These are phyloP conservation scores for Torulaspora indica DNA, from an alignment of 805 yeast species.

Conservation along the genomic window DNA sequence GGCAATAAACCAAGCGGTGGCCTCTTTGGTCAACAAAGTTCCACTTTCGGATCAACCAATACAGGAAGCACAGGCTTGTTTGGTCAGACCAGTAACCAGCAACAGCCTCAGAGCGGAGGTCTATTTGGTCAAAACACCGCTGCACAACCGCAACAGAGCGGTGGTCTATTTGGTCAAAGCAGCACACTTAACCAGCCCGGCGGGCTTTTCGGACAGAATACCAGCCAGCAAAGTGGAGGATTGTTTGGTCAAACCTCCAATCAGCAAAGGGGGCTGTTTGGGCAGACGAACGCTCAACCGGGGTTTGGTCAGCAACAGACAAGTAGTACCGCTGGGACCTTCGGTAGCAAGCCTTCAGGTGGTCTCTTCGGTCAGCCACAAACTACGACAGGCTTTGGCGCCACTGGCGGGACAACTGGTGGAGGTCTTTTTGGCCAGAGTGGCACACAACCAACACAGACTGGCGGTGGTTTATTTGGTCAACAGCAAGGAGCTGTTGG, in stretches of 20 bases:
- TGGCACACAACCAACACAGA: slow-evolving; percentile 19
- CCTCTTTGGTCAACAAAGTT: slow-evolving; percentile 34
- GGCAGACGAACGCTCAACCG: slow-evolving; percentile 22
- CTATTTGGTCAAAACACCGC: slow-evolving; percentile 38
- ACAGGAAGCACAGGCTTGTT: slow-evolving; percentile 27
- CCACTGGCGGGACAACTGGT: slow-evolving; percentile 6
- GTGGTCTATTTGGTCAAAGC: slow-evolving; percentile 34
- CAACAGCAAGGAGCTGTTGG: slow-evolving; percentile 31
- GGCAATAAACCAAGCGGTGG: slow-evolving; percentile 39
- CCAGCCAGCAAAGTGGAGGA: slow-evolving; percentile 35
- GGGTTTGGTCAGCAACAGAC: slow-evolving; percentile 16
- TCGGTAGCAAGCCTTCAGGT: slow-evolving; percentile 33
- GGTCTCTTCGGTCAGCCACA: slow-evolving; percentile 26
- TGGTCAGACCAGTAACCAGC: slow-evolving; percentile 32
- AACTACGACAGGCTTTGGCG: slow-evolving; percentile 38
- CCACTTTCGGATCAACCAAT: slow-evolving; percentile 9
- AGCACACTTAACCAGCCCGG: slow-evolving; percentile 20
- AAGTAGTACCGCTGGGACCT: slow-evolving; percentile 30
- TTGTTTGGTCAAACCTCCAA: slow-evolving; percentile 41
- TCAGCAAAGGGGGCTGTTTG: slow-evolving; percentile 30
- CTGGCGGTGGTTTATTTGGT: slow-evolving; percentile 27
- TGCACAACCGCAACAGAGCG: slow-evolving; percentile 18
- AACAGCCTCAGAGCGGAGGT: slow-evolving; percentile 33
- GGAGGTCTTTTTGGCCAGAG: slow-evolving; percentile 30
- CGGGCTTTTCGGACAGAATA: slow-evolving; percentile 37